Conservation (phyloP, 352 stramenopile species). For the Hyaloperonospora arabidopsidis region DNA sequence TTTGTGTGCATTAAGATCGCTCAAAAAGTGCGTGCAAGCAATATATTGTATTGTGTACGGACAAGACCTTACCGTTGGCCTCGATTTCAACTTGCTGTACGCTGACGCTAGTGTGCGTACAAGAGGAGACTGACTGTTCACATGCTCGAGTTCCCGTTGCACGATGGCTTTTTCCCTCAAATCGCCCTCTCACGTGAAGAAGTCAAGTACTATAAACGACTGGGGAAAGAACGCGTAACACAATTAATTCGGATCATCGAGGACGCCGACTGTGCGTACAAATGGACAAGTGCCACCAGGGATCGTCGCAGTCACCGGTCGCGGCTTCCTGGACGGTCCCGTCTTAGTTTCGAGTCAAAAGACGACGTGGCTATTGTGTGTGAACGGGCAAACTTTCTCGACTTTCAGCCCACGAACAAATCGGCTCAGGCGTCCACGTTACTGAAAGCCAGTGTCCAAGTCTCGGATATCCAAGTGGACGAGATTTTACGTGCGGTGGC, state of each 20-base stretch:
- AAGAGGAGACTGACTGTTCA: neutral
- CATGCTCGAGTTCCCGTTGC: slow-evolving; percentile 63
- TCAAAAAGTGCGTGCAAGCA: too few relatives aligned
- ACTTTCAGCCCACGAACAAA: slow-evolving; percentile 56
- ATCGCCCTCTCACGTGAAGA: slow-evolving; percentile 63
- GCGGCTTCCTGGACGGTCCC: slow-evolving; percentile 6
- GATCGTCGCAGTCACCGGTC: slow-evolving; percentile 6
- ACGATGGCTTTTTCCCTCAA: slow-evolving; percentile 78
- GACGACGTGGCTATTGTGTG: slow-evolving; percentile 21
- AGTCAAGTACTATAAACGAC: slow-evolving; percentile 63
- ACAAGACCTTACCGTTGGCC: too few relatives aligned
- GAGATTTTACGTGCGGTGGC: slow-evolving; percentile 50
- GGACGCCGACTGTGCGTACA: slow-evolving; percentile 69
- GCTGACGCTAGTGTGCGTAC: too few relatives aligned
- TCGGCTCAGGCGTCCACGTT: slow-evolving; percentile 48
- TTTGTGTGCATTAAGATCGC: too few relatives aligned
- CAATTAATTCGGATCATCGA: slow-evolving; percentile 75
- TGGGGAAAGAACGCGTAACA: slow-evolving; percentile 64
- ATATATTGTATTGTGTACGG: too few relatives aligned
- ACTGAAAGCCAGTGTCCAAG: slow-evolving; percentile 53
- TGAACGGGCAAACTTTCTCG: slow-evolving; percentile 56
- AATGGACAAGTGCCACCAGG: slow-evolving; percentile 36
- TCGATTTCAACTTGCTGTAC: too few relatives aligned
- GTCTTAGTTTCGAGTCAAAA: slow-evolving; percentile 12
- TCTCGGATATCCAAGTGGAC: slow-evolving; percentile 42